Evolutionary conservation across 805 yeast genomes (phyloP).

Genomic region (Torulaspora maleeae): DNA sequence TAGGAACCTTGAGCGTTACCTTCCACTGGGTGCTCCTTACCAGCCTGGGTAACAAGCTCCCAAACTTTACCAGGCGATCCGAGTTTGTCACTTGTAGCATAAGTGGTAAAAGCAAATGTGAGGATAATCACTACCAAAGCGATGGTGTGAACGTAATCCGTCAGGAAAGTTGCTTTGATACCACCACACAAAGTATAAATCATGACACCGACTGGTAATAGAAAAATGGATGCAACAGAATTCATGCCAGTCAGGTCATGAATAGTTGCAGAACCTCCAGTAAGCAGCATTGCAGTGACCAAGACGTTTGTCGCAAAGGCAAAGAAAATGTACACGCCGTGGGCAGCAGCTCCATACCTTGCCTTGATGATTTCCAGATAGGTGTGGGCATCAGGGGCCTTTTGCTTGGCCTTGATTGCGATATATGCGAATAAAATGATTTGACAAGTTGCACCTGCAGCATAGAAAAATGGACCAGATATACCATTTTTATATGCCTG

Average conservation of each 20-base stretch:
- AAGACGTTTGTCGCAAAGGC: slow-evolving; percentile 84
- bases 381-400: slow-evolving; percentile 90
- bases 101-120: slow-evolving; percentile 76
- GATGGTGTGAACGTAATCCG: slow-evolving; percentile 79
- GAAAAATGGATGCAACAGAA: slow-evolving; percentile 73
- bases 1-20: slow-evolving; percentile 87
- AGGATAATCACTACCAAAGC: slow-evolving; percentile 72
- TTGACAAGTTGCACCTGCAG: slow-evolving; percentile 89
- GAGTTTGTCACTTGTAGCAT: slow-evolving; percentile 58
- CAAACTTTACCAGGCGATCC: slow-evolving; percentile 84
- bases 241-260: slow-evolving; percentile 77
- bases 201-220: slow-evolving; percentile 77
- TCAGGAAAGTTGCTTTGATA: slow-evolving; percentile 72
- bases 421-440: slow-evolving; percentile 79
- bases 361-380: slow-evolving; percentile 78
- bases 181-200: slow-evolving; percentile 78
- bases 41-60: slow-evolving; percentile 63
- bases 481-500: slow-evolving; percentile 78
- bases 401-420: slow-evolving; percentile 83
- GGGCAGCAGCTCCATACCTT: slow-evolving; percentile 76
- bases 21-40: slow-evolving; percentile 54
- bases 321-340: slow-evolving; percentile 64
- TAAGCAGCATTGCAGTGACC: slow-evolving; percentile 86
- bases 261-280: slow-evolving; percentile 87
- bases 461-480: slow-evolving; percentile 77